Evolutionary conservation across 345 rosid genomes (phyloP).

Genomic region (Cardamine chenopodiifolia): DNA sequence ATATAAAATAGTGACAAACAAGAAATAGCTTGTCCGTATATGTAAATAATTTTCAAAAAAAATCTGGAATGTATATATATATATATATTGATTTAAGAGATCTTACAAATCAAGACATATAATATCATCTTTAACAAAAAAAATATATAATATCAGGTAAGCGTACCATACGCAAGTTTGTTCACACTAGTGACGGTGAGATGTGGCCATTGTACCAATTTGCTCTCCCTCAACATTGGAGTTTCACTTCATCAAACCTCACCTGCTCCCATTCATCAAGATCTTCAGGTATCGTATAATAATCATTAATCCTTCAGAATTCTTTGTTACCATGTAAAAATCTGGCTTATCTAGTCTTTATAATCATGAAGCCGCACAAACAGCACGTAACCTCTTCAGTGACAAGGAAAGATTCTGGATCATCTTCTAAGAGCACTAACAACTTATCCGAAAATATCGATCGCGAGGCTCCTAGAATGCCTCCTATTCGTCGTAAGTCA

Average conservation of each 20-base stretch:
- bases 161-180: constrained; percentile 78
- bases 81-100: constrained; percentile 1
- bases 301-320: not conserved
- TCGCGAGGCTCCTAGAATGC: constrained; percentile 64
- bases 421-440: constrained; percentile 59
- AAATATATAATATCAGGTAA: constrained; percentile 63
- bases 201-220: constrained; percentile 92
- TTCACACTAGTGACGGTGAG: constrained; percentile 81
- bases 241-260: constrained; percentile 55
- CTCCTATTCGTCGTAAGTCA: constrained; percentile 78
- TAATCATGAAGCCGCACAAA: constrained; percentile 53
- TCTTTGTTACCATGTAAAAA: not conserved
- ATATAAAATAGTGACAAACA: not conserved
- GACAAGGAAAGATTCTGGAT: constrained; percentile 56
- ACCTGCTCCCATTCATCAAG: constrained; percentile 58
- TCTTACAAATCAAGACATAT: constrained; percentile 1
- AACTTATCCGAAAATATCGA: constrained; percentile 54
- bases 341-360: constrained; percentile 18
- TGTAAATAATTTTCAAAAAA: not conserved
- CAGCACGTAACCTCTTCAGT: constrained; percentile 51
- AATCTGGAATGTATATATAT: not conserved
- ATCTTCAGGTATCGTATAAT: constrained; percentile 49
- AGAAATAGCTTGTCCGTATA: not conserved
- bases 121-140: too few species aligned
- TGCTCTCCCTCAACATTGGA: constrained; percentile 83